Percentiles rank a stretch among this genome's conserved stretches.
Conservation (phyloP, 768 basidiomycete genomes). For the Rhizopogon sp. region DNA sequence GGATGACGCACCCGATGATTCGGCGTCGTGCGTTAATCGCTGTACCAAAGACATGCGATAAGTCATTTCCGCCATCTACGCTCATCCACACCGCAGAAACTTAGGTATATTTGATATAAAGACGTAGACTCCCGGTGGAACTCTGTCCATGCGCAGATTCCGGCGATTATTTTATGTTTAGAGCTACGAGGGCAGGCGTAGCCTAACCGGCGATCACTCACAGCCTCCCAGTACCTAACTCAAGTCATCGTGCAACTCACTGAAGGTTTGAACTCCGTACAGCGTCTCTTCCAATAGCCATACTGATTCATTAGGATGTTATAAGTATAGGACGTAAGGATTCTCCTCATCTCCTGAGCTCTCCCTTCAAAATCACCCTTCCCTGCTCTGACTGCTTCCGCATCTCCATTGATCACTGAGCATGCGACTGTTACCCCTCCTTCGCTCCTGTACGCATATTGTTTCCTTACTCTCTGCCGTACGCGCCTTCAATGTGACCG, state of each 20-base stretch:
- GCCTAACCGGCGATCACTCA: too few relatives aligned
- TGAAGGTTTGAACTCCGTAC: too few relatives aligned
- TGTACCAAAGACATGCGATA: too few relatives aligned
- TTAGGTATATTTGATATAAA: background rate
- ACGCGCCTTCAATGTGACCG: slow-evolving; percentile 40
- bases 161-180: too few relatives aligned
- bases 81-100: background rate
- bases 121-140: too few relatives aligned
- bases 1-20: background rate
- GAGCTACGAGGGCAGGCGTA: too few relatives aligned
- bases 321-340: background rate
- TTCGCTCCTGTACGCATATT: slow-evolving; percentile 14
- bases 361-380: background rate
- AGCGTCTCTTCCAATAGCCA: too few relatives aligned
- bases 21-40: background rate
- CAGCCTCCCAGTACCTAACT: too few relatives aligned
- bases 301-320: background rate
- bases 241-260: too few relatives aligned
- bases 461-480: slow-evolving; percentile 16
- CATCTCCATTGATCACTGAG: slow-evolving; percentile 7
- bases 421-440: slow-evolving; percentile 22
- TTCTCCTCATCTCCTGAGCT: background rate
- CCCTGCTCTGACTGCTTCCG: background rate
- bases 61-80: background rate
- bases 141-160: background rate